Base-by-base conservation (phyloP, 495 filamentous ascomycete genomes). In the Penicilliopsis zonata region DNA sequence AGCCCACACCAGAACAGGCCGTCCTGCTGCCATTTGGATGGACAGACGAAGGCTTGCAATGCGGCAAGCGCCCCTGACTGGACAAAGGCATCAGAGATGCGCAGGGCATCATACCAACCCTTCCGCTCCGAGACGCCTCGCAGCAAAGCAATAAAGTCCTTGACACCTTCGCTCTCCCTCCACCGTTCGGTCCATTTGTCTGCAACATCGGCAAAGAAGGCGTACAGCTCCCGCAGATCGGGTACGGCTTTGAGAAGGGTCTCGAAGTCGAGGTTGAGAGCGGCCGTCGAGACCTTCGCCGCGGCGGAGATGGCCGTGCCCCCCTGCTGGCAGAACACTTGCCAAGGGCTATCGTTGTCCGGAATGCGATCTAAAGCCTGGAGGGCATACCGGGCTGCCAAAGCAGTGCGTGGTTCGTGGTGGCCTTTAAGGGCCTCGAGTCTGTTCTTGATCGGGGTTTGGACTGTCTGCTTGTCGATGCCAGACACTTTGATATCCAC, bases 301-400 rank as follows among this genome's bases (percentile, higher is more conserved):
- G 18, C 27, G 9, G 18, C 37, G 13, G 18, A 4, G n/a, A 36
- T 13, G 15, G 23, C 23, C 16, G 20, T 36, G 10, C 26, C 18
- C 12, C 13, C 26, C 9, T 16, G 10, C 1, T 23, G 22, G 22
- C 18, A 23, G 18, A 44, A 26, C 28, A 14, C 33, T 14, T 35
- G 15, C 10, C 12, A 32, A 4, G 37, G 20, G 12, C 18, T 25
- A 19, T 35, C 37, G 21, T 44, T 26, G 13, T 29, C 24, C 2
- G 37, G 37, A 5, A 44, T 33, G 24, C 25, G 15, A 3, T 9
- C n/a, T 9, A 44, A 31, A 4, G 37, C 37, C 21, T 44, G 10
- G 20, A 18, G 20, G 2, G 42, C 33, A 26, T 44, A 44, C 1
- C 9, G 9, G 2, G 42, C 38, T 8, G 42, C 42, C 21, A 41